A percentile compares a stretch with the other conserved stretches of the same genome.
Conservation (phyloP, 2,329 filamentous ascomycete genomes). For the Venturia aucupariae region DNA sequence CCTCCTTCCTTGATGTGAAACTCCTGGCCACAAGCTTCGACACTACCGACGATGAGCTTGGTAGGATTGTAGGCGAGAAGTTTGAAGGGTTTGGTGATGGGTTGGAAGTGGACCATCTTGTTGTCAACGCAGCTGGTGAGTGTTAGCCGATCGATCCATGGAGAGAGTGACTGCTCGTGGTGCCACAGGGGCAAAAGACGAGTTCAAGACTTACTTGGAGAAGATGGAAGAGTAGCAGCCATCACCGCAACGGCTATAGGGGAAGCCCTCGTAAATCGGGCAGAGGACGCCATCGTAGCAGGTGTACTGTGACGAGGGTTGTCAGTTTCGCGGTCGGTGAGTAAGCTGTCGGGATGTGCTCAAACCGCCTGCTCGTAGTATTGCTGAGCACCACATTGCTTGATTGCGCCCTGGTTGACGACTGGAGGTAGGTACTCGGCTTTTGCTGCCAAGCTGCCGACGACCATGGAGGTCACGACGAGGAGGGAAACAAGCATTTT, state of each 20-base stretch:
- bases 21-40: conserved; percentile 4
- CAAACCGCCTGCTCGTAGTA: background rate
- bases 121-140: background rate
- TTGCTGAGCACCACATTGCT: background rate
- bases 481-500: background rate
- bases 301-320: background rate
- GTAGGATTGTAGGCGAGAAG: conserved; percentile 1
- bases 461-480: background rate
- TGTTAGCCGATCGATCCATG: background rate
- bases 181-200: background rate
- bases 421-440: background rate
- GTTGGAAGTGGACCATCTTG: background rate
- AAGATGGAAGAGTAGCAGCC: conserved; percentile 2
- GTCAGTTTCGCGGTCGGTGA: background rate
- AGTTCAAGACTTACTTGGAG: background rate
- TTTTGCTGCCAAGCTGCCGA: background rate
- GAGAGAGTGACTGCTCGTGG: background rate
- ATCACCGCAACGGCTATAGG: conserved; percentile 1
- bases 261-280: background rate
- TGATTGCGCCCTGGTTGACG: background rate
- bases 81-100: background rate
- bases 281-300: conserved; percentile 5
- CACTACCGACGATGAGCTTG: background rate
- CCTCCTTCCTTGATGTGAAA: conserved; percentile 6
- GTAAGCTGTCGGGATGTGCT: background rate